Evolutionary conservation across 2,329 filamentous ascomycete species (phyloP).

Genomic region (Chaetomium globosum): DNA sequence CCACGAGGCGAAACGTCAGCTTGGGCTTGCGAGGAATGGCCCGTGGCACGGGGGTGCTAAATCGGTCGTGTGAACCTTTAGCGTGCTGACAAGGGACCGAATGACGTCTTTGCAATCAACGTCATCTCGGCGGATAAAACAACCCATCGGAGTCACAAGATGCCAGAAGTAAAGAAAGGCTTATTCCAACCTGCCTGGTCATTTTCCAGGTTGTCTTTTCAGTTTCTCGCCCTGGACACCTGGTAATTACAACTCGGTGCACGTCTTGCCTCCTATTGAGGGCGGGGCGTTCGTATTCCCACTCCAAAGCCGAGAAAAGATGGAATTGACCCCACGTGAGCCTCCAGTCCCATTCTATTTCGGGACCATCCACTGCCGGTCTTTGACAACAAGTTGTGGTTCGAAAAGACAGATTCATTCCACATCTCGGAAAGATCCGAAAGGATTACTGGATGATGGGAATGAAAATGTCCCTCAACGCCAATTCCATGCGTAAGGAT

Average conservation of each 20-base stretch:
- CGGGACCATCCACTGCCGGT: background rate
- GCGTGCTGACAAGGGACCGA: background rate
- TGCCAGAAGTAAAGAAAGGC: background rate
- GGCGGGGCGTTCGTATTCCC: slow-evolving; percentile 1
- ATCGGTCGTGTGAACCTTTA: slow-evolving; percentile 10
- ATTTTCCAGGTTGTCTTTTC: background rate
- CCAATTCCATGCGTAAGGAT: background rate
- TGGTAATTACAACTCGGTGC: background rate
- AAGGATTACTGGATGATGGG: background rate
- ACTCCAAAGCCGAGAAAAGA: background rate
- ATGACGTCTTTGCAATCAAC: slow-evolving; percentile 5
- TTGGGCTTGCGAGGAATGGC: slow-evolving; percentile 3
- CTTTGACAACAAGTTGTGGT: background rate
- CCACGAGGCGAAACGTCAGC: slow-evolving; percentile 3
- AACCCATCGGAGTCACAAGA: background rate
- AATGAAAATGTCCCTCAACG: background rate
- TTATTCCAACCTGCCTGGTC: background rate
- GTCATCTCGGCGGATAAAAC: background rate
- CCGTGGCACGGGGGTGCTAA: slow-evolving; percentile 7
- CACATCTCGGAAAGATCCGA: background rate
- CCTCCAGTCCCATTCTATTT: background rate
- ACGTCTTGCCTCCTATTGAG: background rate
- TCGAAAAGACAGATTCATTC: background rate
- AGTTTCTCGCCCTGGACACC: background rate
- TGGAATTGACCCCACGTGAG: background rate